Evolutionary conservation across 306 rosid genomes (phyloP).

Genomic region (Pyrus bretschneideri): DNA sequence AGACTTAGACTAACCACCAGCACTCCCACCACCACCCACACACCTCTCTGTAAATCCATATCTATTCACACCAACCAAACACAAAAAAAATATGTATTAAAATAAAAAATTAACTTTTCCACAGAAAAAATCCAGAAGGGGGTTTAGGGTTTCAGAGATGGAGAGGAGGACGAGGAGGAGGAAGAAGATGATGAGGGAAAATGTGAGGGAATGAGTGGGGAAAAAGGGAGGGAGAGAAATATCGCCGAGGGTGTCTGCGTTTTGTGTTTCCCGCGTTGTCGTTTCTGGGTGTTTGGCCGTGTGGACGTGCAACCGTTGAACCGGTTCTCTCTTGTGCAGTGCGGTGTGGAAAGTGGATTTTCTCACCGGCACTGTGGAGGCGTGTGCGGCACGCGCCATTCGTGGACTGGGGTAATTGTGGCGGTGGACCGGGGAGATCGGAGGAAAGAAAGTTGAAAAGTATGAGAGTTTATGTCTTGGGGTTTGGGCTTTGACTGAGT

Average conservation of each 20-base stretch:
- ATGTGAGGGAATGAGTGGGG: background rate
- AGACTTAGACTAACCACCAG: slow-evolving; percentile 31
- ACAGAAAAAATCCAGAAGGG: background rate
- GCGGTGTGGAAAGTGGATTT: background rate
- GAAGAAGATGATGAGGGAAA: slow-evolving; percentile 21
- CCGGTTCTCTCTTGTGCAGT: slow-evolving; percentile 3
- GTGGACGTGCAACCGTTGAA: slow-evolving; percentile 50
- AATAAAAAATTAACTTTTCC: too few species aligned
- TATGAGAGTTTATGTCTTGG: background rate
- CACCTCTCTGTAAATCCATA: slow-evolving; percentile 43
- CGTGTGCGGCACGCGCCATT: slow-evolving; percentile 1
- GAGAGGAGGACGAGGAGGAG: background rate
- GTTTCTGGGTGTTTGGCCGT: slow-evolving; percentile 11
- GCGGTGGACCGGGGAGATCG: background rate
- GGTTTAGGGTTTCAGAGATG: slow-evolving; percentile 27
- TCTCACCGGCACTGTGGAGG: background rate
- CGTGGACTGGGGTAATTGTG: background rate
- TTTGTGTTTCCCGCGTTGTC: slow-evolving; percentile 16
- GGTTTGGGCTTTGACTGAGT: background rate
- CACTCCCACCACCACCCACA: slow-evolving; percentile 23
- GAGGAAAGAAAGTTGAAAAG: background rate
- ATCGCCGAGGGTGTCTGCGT: background rate
- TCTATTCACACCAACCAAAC: background rate
- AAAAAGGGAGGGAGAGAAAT: slow-evolving; percentile 4
- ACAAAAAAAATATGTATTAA: too few species aligned